Base-by-base conservation (phyloP, 2,329 filamentous ascomycete species). In the Metarhizium album region DNA sequence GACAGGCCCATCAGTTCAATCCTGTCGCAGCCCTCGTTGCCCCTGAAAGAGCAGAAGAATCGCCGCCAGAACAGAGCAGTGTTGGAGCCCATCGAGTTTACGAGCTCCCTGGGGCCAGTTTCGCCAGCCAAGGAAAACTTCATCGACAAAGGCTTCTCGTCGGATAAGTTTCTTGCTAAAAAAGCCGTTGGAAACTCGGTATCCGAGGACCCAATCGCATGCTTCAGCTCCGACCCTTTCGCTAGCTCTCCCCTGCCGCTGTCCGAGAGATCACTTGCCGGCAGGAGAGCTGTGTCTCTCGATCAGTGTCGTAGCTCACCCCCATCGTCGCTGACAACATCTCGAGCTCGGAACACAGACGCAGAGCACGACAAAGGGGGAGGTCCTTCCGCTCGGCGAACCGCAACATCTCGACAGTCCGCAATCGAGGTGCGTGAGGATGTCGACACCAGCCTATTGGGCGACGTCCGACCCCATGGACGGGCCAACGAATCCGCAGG, bases 1-100 rank as follows among this genome's bases (percentile, higher is more conserved):
- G 20, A 23, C 7, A n/a, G 24, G 4, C 38, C 7, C 38, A 22
- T 18, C 16, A 14, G 4, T 23, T 3, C 13, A 14, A 24, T 13
- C 9, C 5, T 14, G 13, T 43, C 40, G 16, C 23, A 24, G 13
- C 22, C 4, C 16, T 38, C 38, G 7, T 20, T 24, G 16, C 42
- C 16, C 20, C 35, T 40, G 23, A 35, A 27, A 33, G 20, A 18
- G 35, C 46, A 45, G 22, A 38, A 37, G 40, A 45, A 16, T 20
- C 50, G 23, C 7, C 49, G 9, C 29, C 14, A 7, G 40, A 43
- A 43, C 29, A 42, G 46, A 4, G 8, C 45, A 2, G 51, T 47
- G 2, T 29, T 54, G 18, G 64, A 67, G 2, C 53, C 59, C 2
- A 71, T 71, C 7, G 67, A 70, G 23, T 60, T 66, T 2, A 67